Conservation (phyloP, 805 yeast species). For the Cyberlindnera petersonii region DNA sequence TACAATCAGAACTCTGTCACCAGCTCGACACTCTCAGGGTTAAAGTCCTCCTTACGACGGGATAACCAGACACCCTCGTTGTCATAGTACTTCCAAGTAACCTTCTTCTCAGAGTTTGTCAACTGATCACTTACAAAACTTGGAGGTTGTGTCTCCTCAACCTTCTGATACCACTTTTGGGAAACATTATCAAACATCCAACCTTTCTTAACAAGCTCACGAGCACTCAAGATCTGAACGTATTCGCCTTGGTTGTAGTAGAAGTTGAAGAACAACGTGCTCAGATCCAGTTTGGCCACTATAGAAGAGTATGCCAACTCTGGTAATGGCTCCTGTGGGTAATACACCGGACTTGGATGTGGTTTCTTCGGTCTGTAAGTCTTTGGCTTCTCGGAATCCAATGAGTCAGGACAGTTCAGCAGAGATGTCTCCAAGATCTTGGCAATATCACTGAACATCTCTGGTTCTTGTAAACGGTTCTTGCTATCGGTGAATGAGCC, state of each 20-base stretch:
- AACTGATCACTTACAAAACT: constrained; percentile 25
- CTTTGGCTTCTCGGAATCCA: constrained; percentile 82
- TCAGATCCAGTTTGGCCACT: constrained; percentile 71
- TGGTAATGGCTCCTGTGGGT: constrained; percentile 74
- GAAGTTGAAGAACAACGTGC: constrained; percentile 87
- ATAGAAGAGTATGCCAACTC: constrained; percentile 52
- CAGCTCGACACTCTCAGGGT: constrained; percentile 27
- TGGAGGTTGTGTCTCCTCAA: constrained; percentile 38
- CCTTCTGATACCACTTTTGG: constrained; percentile 77
- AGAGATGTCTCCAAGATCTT: constrained; percentile 71
- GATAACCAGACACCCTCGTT: constrained; percentile 67
- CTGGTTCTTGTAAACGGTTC: constrained; percentile 46
- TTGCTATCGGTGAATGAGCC: constrained; percentile 31
- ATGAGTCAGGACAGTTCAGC: constrained; percentile 88
- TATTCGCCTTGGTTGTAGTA: constrained; percentile 74
- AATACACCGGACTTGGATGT: constrained; percentile 85
- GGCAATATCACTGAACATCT: constrained; percentile 49
- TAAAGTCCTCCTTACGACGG: constrained; percentile 56
- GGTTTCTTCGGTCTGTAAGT: constrained; percentile 68
- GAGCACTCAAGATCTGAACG: constrained; percentile 72
- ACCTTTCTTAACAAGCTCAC: constrained; percentile 71
- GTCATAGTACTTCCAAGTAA: constrained; percentile 78
- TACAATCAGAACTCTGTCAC: constrained; percentile 13
- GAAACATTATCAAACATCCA: constrained; percentile 77
- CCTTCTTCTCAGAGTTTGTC: constrained; percentile 39